Evolutionary conservation across 306 rosid species (phyloP).

Genomic region (Castanopsis chinensis): DNA sequence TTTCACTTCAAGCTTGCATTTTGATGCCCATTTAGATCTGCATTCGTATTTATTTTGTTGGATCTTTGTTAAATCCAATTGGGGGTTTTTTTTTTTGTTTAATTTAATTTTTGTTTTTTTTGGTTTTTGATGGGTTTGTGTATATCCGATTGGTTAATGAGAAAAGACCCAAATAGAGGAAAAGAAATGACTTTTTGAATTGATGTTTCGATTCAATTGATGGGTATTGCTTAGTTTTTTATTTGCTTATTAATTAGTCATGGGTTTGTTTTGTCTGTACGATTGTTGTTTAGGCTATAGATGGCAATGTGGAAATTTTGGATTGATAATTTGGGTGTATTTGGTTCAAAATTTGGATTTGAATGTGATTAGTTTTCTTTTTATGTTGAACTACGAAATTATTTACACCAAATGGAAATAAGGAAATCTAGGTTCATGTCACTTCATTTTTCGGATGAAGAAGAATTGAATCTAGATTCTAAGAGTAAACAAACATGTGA

Average conservation of each 20-base stretch:
- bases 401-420: no score
- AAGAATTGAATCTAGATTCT: background rate
- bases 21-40: background rate
- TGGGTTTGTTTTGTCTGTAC: background rate
- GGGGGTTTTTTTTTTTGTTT: no score
- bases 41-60: background rate
- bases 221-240: background rate
- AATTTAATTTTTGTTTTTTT: background rate
- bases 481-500: background rate
- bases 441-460: background rate
- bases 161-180: no score
- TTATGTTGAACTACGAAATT: background rate
- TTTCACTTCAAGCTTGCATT: background rate
- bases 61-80: background rate
- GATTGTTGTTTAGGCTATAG: background rate
- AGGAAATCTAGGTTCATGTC: background rate
- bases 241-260: background rate
- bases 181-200: no score
- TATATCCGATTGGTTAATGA: no score
- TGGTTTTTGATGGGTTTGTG: background rate
- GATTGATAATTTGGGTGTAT: background rate
- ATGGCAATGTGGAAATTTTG: background rate
- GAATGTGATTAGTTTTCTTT: background rate
- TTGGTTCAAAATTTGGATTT: background rate
- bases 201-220: background rate